phyloP scores from a whole-genome alignment of 1,139 yeast genomes.

The Blastobotrys malaysiensis region DNA sequence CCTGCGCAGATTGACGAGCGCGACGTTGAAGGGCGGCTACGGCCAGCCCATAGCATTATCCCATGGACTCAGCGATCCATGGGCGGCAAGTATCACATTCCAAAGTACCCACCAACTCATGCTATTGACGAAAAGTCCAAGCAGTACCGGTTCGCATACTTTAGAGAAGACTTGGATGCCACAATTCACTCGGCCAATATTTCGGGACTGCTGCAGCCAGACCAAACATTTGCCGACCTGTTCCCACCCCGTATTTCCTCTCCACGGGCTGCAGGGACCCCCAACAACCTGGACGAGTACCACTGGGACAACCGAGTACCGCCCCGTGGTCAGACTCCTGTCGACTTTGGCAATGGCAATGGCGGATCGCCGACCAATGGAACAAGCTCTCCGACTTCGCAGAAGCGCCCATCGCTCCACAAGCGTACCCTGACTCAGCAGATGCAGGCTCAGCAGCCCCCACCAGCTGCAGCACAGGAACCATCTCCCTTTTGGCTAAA shows the following conservation, averaged over 20 bases:
- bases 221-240: constrained; percentile 33
- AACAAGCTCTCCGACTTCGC: not conserved
- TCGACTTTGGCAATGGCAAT: not conserved
- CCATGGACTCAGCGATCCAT: constrained; percentile 48
- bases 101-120: constrained; percentile 1
- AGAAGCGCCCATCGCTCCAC: not conserved
- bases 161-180: constrained; percentile 80
- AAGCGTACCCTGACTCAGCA: not conserved
- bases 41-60: constrained; percentile 62
- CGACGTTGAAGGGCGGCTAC: constrained; percentile 57
- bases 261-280: not conserved
- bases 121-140: constrained; percentile 21
- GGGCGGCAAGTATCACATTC: constrained; percentile 3
- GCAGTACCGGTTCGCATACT: constrained; percentile 66
- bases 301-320: not conserved
- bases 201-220: constrained; percentile 63
- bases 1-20: constrained; percentile 50
- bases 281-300: not conserved
- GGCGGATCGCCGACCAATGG: not conserved
- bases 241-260: constrained; percentile 24
- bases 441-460: constrained; percentile 2
- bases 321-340: constrained; percentile 2
- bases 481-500: constrained; percentile 59
- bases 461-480: not conserved
- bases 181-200: constrained; percentile 89